Percentiles rank a stretch among this genome's conserved stretches.
Conservation (phyloP, 169 alveolate genomes). For the Plasmodium gaboni region DNA sequence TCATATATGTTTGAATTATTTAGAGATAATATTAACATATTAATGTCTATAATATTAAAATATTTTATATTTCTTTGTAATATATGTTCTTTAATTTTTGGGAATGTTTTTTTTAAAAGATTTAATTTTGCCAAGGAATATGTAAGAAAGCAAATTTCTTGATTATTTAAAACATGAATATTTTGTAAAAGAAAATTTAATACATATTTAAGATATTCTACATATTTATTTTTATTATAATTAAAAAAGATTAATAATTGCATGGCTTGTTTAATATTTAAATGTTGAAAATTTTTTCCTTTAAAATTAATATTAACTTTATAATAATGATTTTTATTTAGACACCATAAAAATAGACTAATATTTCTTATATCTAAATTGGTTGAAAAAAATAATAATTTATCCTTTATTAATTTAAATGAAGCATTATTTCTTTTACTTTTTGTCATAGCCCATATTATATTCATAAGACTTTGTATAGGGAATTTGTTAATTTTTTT, state of each 20-base stretch:
- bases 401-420: constrained; percentile 43
- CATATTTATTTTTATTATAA: constrained; percentile 56
- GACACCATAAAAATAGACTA: constrained; percentile 70
- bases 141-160: constrained; percentile 52
- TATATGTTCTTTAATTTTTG: constrained; percentile 20
- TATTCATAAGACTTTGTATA: constrained; percentile 56
- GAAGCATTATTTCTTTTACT: constrained; percentile 43
- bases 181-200: constrained; percentile 22
- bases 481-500: constrained; percentile 61
- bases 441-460: constrained; percentile 65
- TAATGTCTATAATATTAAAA: constrained; percentile 41
- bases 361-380: constrained; percentile 56
- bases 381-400: constrained; percentile 50
- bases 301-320: constrained; percentile 41
- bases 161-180: constrained; percentile 34
- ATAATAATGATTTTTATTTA: constrained; percentile 45
- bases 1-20: constrained; percentile 59
- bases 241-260: constrained; percentile 54
- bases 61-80: constrained; percentile 14
- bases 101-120: constrained; percentile 21
- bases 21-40: constrained; percentile 42
- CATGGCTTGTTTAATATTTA: constrained; percentile 74
- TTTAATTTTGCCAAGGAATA: constrained; percentile 59
- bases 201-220: constrained; percentile 52
- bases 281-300: constrained; percentile 32